Percentiles rank a stretch among this genome's conserved stretches.
Evolutionary conservation across 345 rosid species (phyloP).

Genomic region (Litchi chinensis): DNA sequence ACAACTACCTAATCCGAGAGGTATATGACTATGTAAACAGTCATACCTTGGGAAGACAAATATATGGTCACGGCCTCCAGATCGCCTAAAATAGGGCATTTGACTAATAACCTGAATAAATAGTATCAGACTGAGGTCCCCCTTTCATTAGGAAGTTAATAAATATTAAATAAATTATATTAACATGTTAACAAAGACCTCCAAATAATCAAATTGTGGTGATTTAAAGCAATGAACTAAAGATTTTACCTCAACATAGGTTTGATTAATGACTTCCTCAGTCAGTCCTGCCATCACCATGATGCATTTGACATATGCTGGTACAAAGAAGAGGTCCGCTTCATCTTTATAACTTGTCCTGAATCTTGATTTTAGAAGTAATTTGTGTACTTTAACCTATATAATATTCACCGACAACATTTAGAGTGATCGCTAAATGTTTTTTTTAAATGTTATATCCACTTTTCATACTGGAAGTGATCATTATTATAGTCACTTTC

Average conservation of each 20-base stretch:
- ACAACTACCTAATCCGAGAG: no score
- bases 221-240: background rate
- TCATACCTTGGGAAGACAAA: slow-evolving; percentile 90
- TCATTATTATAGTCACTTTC: no score
- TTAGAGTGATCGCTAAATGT: no score
- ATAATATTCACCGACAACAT: background rate
- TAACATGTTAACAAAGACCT: background rate
- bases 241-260: slow-evolving; percentile 40
- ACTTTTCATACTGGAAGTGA: no score
- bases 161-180: background rate
- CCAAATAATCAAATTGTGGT: background rate
- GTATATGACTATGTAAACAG: no score
- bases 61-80: slow-evolving; percentile 95
- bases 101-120: slow-evolving; percentile 71
- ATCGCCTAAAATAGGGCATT: slow-evolving; percentile 89
- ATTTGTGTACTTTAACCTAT: slow-evolving; percentile 47
- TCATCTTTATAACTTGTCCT: slow-evolving; percentile 45
- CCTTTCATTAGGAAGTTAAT: no score
- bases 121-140: background rate
- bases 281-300: slow-evolving; percentile 50
- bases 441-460: no score
- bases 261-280: slow-evolving; percentile 46
- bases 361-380: slow-evolving; percentile 37
- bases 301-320: slow-evolving; percentile 49
- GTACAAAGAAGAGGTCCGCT: slow-evolving; percentile 54